Conservation (phyloP, 2,329 filamentous ascomycete genomes). For the Teratosphaeria viscida region DNA sequence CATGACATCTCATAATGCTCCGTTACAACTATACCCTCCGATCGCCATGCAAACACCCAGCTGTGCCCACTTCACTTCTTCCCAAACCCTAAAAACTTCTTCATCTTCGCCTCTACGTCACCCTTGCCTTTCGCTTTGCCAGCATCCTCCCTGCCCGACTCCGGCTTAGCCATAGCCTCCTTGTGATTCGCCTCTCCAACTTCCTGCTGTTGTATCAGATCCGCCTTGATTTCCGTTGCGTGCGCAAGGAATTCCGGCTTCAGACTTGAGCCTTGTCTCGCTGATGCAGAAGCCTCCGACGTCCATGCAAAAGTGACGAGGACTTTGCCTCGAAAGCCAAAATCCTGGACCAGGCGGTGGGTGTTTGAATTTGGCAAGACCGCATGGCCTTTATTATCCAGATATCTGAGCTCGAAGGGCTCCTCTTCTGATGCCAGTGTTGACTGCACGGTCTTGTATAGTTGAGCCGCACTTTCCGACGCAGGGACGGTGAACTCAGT, state of each 20-base stretch:
- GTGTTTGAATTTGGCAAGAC: constrained; percentile 12
- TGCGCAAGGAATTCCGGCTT: constrained; percentile 47
- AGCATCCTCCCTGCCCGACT: constrained; percentile 6
- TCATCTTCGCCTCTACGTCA: constrained; percentile 39
- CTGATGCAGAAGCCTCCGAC: constrained; percentile 46
- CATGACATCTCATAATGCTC: not conserved
- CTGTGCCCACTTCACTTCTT: constrained; percentile 46
- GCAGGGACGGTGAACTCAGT: constrained; percentile 62
- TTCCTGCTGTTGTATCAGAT: constrained; percentile 42
- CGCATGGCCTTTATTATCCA: constrained; percentile 39
- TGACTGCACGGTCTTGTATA: constrained; percentile 64
- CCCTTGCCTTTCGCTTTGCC: constrained; percentile 26
- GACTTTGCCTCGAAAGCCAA: constrained; percentile 60
- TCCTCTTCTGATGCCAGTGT: constrained; percentile 53
- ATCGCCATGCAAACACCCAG: not conserved
- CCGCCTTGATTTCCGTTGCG: constrained; percentile 58
- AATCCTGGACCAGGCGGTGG: constrained; percentile 57
- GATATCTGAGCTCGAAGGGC: constrained; percentile 63
- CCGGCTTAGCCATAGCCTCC: constrained; percentile 21
- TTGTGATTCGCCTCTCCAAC: constrained; percentile 16
- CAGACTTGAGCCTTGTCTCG: constrained; percentile 49
- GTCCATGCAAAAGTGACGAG: constrained; percentile 71
- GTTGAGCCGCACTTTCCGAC: constrained; percentile 54
- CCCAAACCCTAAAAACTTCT: constrained; percentile 61
- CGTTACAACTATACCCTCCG: not conserved